Base-by-base conservation (phyloP, 345 rosid genomes). In the Physaria fendleri region DNA sequence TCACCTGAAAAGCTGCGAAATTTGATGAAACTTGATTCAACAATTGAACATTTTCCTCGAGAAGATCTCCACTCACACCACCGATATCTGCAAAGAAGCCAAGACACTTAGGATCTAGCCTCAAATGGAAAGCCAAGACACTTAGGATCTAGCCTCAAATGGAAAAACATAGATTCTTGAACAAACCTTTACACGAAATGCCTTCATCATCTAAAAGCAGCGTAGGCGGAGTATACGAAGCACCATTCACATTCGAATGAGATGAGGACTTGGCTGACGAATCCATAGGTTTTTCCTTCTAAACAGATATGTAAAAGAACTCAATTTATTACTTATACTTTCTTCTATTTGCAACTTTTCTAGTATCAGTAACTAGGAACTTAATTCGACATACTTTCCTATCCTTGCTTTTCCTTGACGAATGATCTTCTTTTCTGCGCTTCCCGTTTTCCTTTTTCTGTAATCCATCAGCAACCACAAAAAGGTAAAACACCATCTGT, bases 361-460 rank as follows among this genome's bases (percentile, higher is more conserved):
- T n/a, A n/a, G n/a, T n/a, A n/a, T n/a, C 18, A 35, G 18, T 12
- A 41, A 5, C 27, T 1, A 35, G 5, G 44, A 62, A 14, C 7
- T 9, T 10, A 56, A 54, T 16, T 25, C 24, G 42, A 35, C 62
- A 59, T 82, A 85, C 96, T 79, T 82, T 83, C 69, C 83, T 83
- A 64, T 88, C 96, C 75, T 82, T 88, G 51, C 69, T 88, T 68
- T 83, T 85, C 80, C 90, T 71, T 32, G 85, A 75, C 13, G 90
- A 77, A 70, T 80, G 88, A 23, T 88, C 94, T 25, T 88, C 96
- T 68, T 85, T 85, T 75, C 90, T 79, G 64, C 91, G 74, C 76
- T 88, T 88, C 23, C 90, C 86, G 41, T 74, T 81, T 72, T 83
- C 94, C 73, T 85, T 88, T 75, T 76, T 88, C 96, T 88, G 83